Evolutionary conservation across 2,329 filamentous ascomycete genomes (phyloP), one percentile per base, ranked within the genome.

Genomic region (Calonectria hongkongensis): DNA sequence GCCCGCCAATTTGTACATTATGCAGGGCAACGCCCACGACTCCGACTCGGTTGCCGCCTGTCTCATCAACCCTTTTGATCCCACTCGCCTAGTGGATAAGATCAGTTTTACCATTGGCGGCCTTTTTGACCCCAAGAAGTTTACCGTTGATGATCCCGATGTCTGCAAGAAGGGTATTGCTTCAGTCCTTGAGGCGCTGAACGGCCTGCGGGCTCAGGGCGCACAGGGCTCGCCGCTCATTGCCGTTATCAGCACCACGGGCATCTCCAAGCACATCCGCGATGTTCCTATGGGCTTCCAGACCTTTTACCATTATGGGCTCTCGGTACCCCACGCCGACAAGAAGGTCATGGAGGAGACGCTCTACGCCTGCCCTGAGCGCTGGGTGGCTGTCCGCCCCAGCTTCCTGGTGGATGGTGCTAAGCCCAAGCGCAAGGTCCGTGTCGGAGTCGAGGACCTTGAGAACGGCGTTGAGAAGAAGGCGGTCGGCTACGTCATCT

Each of bases 291-390:
- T 87, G 21, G 75, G 82, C 2, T 80, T 87, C 73, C 43, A 81
- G 16, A 87, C 87, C 15, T 68, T 89, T 58, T 89, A 89, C 79
- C 79, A 83, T 54, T 76, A 80, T 72, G 67, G 86, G 68, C 79
- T 89, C n/a, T 70, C 75, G 25, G 80, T 81, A 67, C 85, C 88
- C 45, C 88, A 88, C 79, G 80, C 45, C 10, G 88, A 89, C 75
- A 90, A 89, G 83, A 80, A 79, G 74, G 81, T 78, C 27, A 87
- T 88, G 86, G 88, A 89, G 81, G 33, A 36, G 33, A 36, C 8
- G 33, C 33, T 36, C 30, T 74, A 48, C 8, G n/a, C 33, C 56
- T 86, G n/a, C 58, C 74, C 68, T 7, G 84, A 84, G 77, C 74
- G 75, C 18, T 85, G 81, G 72, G 80, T 83, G 25, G 58, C 85